These are phyloP conservation scores for Entoloma clypeatum DNA, from an alignment of 1,284 basidiomycete genomes.

Conservation along the genomic window DNA sequence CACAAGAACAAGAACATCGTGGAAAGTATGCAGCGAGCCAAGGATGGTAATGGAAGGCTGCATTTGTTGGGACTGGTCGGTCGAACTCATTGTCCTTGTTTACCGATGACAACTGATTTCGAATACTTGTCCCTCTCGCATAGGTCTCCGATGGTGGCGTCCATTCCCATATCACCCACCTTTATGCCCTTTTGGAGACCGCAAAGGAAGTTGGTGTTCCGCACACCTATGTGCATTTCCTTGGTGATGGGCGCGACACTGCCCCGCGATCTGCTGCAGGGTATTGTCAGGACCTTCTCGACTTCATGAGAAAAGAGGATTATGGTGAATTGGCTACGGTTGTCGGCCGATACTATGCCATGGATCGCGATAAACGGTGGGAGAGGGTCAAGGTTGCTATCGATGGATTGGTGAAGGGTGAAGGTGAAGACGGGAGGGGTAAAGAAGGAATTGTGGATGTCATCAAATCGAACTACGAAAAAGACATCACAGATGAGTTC, in stretches of 20 bases:
- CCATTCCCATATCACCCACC: slow-evolving; percentile 88
- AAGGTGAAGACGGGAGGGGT: slow-evolving; percentile 54
- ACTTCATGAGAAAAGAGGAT: slow-evolving; percentile 73
- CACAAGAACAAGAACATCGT: slow-evolving; percentile 75
- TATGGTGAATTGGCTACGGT: slow-evolving; percentile 77
- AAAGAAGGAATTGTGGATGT: slow-evolving; percentile 45
- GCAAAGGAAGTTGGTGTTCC: slow-evolving; percentile 83
- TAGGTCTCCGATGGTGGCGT: slow-evolving; percentile 90
- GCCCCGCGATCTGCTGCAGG: slow-evolving; percentile 74
- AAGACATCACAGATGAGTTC: slow-evolving; percentile 88
- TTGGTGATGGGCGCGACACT: slow-evolving; percentile 89
- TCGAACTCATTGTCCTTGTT: slow-evolving; percentile 1
- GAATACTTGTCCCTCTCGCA: background rate
- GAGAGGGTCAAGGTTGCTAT: slow-evolving; percentile 86
- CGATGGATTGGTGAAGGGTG: slow-evolving; percentile 76
- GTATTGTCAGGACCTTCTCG: slow-evolving; percentile 73
- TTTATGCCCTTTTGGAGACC: slow-evolving; percentile 83
- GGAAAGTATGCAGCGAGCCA: slow-evolving; percentile 71
- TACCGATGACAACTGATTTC: too few species aligned
- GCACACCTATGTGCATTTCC: slow-evolving; percentile 85
- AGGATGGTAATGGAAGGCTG: slow-evolving; percentile 74
- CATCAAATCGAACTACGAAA: slow-evolving; percentile 72
- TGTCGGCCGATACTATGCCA: slow-evolving; percentile 88
- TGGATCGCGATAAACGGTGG: slow-evolving; percentile 96
- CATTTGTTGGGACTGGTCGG: slow-evolving; percentile 82